Evolutionary conservation across 345 rosid genomes (phyloP), one percentile per base, ranked within the genome.

Genomic region (Salix dunnii): DNA sequence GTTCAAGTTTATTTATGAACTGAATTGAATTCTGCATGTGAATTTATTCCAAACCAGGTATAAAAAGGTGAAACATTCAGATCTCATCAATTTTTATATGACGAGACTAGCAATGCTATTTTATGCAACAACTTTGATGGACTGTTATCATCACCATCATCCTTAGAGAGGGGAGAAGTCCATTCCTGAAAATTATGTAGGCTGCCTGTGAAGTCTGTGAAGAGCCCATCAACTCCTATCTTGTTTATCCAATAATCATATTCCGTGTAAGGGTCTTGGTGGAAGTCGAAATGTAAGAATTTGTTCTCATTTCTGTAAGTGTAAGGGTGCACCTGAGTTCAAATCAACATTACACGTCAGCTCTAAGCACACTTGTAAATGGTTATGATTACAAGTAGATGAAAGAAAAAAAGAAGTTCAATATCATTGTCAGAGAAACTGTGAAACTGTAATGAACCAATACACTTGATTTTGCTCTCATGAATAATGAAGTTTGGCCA

Each of bases 161-260:
- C 75, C 46, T 74, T 43, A 30, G 85, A 46, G 18, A 81, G 81
- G 58, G 94, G 89, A 40, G 91, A 77, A 51, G 82, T 73, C 92
- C 81, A 79, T 73, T 93, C 91, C 80, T 89, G 94, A 69, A 53
- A 93, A 27, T 80, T 83, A 62, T 90, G 92, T 16, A 96, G 89
- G 82, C 96, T 93, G 65, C 97, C 94, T 0, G 99, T 87, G 87
- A 92, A 93, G 79, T 96, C 99, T 25, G 99, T 96, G 74, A 96
- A 93, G 74, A 93, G 89, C 53, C 99, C 98, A 75, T 91, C 98
- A 2, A 91, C 91, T 74, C 96, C 93, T 0, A 93, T 85, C 80
- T 84, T 84, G 80, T 87, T 89, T 70, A 95, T 75, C 99, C 99
- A 95, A 79, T 84, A 93, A 58, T 87, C 86, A 43, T 91, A 95